Evolutionary conservation across 2,329 filamentous ascomycete species (phyloP).

Genomic region (Arthrobotrys entomopaga): DNA sequence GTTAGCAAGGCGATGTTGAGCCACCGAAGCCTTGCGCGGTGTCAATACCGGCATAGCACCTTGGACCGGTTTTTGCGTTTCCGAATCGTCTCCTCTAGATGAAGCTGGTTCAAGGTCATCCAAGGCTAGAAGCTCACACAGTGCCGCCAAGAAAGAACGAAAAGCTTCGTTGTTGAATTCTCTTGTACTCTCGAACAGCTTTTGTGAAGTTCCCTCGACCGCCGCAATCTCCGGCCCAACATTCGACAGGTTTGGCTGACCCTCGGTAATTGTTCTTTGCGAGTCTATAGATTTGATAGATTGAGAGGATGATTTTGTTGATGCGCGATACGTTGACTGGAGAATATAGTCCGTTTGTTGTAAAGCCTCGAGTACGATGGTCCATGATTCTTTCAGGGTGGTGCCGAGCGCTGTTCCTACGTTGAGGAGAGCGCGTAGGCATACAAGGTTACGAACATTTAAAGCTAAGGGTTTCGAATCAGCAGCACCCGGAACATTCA

Average conservation of each 20-base stretch:
- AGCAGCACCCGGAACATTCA: slow-evolving; percentile 16
- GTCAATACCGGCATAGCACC: slow-evolving; percentile 61
- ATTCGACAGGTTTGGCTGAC: slow-evolving; percentile 69
- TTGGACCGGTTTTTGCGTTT: slow-evolving; percentile 55
- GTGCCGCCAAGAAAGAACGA: slow-evolving; percentile 76
- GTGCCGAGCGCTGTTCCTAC: slow-evolving; percentile 93
- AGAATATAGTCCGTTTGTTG: slow-evolving; percentile 93
- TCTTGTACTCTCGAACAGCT: slow-evolving; percentile 88
- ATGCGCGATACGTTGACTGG: slow-evolving; percentile 65
- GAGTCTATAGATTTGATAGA: slow-evolving; percentile 54
- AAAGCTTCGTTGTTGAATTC: slow-evolving; percentile 90
- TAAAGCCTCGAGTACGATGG: slow-evolving; percentile 88
- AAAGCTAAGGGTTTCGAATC: slow-evolving; percentile 67
- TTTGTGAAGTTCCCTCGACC: slow-evolving; percentile 84
- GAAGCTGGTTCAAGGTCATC: slow-evolving; percentile 44
- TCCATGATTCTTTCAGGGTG: slow-evolving; percentile 84
- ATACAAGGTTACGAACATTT: slow-evolving; percentile 89
- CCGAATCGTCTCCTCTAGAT: slow-evolving; percentile 24
- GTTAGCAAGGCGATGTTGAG: slow-evolving; percentile 54
- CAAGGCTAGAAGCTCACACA: slow-evolving; percentile 76
- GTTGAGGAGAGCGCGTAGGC: slow-evolving; percentile 89
- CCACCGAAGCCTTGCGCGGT: slow-evolving; percentile 62
- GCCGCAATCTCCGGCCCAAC: slow-evolving; percentile 84
- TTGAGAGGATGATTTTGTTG: slow-evolving; percentile 55
- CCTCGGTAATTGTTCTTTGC: slow-evolving; percentile 38